These are phyloP conservation scores for Pythium periplocum DNA, from an alignment of 352 stramenopile genomes.

Conservation along the genomic window DNA sequence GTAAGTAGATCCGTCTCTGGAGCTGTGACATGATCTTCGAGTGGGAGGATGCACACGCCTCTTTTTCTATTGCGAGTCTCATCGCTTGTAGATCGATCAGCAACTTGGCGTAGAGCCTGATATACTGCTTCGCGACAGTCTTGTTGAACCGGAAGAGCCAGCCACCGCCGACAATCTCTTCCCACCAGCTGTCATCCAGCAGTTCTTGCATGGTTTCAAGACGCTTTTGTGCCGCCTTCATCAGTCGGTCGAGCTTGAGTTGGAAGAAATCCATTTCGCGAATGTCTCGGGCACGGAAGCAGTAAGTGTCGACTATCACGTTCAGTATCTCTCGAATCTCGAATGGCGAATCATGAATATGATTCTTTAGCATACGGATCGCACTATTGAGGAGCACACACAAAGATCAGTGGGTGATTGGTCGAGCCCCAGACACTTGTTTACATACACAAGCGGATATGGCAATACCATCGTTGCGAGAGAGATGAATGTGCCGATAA, in stretches of 20 bases:
- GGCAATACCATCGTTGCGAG: conserved; percentile 53
- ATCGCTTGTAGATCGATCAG: conserved; percentile 62
- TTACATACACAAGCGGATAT: conserved; percentile 51
- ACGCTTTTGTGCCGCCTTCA: conserved; percentile 26
- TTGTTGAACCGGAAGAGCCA: conserved; percentile 65
- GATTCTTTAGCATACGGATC: conserved; percentile 38
- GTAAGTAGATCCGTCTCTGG: conserved; percentile 60
- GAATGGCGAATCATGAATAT: conserved; percentile 43
- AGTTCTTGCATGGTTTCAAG: conserved; percentile 44
- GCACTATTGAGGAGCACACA: conserved; percentile 20
- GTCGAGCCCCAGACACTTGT: too few relatives aligned
- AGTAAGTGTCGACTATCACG: conserved; percentile 77
- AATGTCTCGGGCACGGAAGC: conserved; percentile 66
- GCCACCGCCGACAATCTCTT: conserved; percentile 55
- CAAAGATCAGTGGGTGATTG: too few relatives aligned
- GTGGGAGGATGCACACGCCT: conserved; percentile 61
- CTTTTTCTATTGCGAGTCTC: conserved; percentile 66
- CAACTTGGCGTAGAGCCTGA: conserved; percentile 50
- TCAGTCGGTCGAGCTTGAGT: conserved; percentile 39
- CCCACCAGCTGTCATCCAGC: conserved; percentile 67
- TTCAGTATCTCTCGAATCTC: conserved; percentile 74
- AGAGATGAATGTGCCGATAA: conserved; percentile 56
- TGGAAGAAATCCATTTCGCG: conserved; percentile 74
- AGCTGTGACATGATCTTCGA: conserved; percentile 54
- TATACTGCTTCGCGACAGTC: conserved; percentile 59